These are phyloP conservation scores for Ceratobasidium sp. DNA, from an alignment of 1,284 basidiomycete genomes.

Conservation along the genomic window DNA sequence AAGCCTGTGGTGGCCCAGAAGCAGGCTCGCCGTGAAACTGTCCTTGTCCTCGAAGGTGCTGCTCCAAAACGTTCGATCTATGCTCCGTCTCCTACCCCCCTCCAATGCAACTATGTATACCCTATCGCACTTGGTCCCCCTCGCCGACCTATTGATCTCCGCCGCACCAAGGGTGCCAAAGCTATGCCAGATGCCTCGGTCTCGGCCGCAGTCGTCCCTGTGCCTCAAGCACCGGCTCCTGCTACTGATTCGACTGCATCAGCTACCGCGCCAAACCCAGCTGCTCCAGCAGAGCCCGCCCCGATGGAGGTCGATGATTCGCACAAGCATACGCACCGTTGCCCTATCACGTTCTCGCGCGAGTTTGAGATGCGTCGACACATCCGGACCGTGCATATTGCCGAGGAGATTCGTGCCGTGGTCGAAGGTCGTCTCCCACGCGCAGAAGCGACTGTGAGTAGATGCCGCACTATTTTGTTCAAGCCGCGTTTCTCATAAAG, in stretches of 20 bases:
- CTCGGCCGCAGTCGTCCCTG: background rate
- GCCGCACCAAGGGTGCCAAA: conserved; percentile 29
- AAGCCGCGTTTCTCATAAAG: background rate
- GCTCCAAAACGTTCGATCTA: conserved; percentile 23
- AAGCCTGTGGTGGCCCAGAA: background rate
- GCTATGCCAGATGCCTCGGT: background rate
- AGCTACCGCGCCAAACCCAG: background rate
- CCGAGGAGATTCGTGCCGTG: conserved; percentile 28
- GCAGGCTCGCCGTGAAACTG: conserved; percentile 20
- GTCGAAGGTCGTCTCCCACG: conserved; percentile 28
- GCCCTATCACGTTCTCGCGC: conserved; percentile 34
- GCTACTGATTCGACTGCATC: background rate
- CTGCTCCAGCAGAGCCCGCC: background rate
- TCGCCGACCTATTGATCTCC: conserved; percentile 20
- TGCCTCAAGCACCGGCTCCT: background rate
- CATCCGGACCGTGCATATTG: conserved; percentile 29
- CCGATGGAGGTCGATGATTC: conserved; percentile 14
- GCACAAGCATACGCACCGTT: conserved; percentile 16
- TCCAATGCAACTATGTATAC: conserved; percentile 31
- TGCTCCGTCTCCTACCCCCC: conserved; percentile 25
- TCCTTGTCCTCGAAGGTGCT: conserved; percentile 9
- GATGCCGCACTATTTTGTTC: background rate
- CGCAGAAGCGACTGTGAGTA: conserved; percentile 2
- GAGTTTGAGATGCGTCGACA: conserved; percentile 36
- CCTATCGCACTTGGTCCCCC: conserved; percentile 31